Base-by-base conservation (phyloP, 208 protist species). In the Acanthamoeba royreba region DNA sequence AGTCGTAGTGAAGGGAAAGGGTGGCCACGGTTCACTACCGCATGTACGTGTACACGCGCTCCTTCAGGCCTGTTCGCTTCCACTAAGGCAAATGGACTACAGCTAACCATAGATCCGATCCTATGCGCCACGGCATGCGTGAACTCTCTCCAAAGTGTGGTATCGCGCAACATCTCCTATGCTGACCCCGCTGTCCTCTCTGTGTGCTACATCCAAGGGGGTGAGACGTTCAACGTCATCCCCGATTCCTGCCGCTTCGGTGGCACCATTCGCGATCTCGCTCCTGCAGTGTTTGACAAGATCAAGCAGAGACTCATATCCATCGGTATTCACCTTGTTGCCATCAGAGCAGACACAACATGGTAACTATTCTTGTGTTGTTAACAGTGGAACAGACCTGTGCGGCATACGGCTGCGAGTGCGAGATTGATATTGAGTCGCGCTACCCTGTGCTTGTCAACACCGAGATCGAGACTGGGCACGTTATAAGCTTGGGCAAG, bases 191-290 rank as follows among this genome's bases (percentile, higher is more conserved):
- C 87, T 3, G 93, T 95, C 19, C 35, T 94, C 35, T 83, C 93
- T 11, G 74, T 95, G 53, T 49, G 58, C 33, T 74, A 53, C 74
- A 11, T 95, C 19, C 92, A 95, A 22, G 94, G 83, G 47, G 94
- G 94, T 2, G 81, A 93, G 93, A 53, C 94, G 22, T 53, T 93
- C 81, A 96, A 96, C 69, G 94, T 96, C n/a, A 94, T 94, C 31
- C 93, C 94, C 22, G 81, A 95, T 47, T 74, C 42, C 25, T 92
- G 94, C 47, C 47, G 28, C 35, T 49, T 95, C 31, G 92, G 25
- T 33, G 93, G 87, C 35, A 95, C 93, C 33, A 95, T 95, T 33
- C 93, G 93, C 72, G 91, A 92, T 42, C 53, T 95, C 58, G 55
- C 42, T 9, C 40, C 52, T 2, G 69, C 25, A 7, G 88, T 87